Conservation (phyloP, 2,329 filamentous ascomycete genomes). For the Arthrobotrys iridis region DNA sequence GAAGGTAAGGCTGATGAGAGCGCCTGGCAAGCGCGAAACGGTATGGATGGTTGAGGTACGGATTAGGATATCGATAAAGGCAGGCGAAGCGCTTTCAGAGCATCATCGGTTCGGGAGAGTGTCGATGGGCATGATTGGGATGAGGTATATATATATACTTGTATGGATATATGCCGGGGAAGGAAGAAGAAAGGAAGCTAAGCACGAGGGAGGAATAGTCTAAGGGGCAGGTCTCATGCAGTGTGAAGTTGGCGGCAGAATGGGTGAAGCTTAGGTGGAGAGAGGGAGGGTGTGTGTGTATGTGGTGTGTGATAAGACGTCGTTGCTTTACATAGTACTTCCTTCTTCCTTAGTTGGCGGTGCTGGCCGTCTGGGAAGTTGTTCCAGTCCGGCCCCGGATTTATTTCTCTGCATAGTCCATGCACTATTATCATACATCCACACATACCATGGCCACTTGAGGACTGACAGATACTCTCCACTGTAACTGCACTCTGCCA, state of each 20-base stretch:
- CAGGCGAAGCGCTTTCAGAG: neutral
- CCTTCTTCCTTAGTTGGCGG: neutral
- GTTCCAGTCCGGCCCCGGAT: slow-evolving; percentile 5
- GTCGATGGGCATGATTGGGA: slow-evolving; percentile 28
- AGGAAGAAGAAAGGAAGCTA: neutral
- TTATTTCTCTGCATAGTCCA: neutral
- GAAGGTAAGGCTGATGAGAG: slow-evolving; percentile 9
- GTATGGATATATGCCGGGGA: neutral
- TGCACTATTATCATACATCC: neutral
- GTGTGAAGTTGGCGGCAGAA: neutral
- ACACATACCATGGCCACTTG: too few relatives aligned
- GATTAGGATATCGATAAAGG: neutral
- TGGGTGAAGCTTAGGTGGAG: neutral
- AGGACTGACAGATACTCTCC: too few relatives aligned
- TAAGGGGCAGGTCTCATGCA: slow-evolving; percentile 5
- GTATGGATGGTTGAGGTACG: neutral
- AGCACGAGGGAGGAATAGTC: neutral
- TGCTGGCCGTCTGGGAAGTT: neutral
- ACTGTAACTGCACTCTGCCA: too few relatives aligned
- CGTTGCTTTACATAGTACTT: too few relatives aligned
- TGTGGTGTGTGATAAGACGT: too few relatives aligned
- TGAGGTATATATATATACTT: slow-evolving; percentile 9
- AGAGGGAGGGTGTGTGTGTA: neutral
- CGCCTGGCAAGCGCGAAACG: slow-evolving; percentile 9
- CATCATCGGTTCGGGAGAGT: slow-evolving; percentile 36